phyloP scores from a whole-genome alignment of 179 eudicot species.

The Spergularia azorica region DNA sequence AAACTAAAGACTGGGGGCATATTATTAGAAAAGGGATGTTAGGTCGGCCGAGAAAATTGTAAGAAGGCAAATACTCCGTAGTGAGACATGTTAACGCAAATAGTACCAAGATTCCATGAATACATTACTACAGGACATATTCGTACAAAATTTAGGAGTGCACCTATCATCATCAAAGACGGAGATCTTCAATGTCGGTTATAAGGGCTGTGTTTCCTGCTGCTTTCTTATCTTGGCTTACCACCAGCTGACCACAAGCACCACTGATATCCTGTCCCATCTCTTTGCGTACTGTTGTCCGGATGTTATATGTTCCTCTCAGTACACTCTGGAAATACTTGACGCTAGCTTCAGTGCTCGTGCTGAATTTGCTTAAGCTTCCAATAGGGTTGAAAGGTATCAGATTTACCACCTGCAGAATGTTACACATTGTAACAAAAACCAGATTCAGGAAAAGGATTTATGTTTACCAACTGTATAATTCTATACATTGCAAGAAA shows the following conservation, averaged over 20 bases:
- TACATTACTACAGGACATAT: too few relatives aligned
- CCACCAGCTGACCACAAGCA: conserved; percentile 95
- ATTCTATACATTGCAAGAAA: too few relatives aligned
- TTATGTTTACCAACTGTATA: background rate
- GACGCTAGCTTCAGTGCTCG: conserved; percentile 67
- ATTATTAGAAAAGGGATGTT: background rate
- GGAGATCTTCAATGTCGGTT: conserved; percentile 91
- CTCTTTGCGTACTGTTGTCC: conserved; percentile 91
- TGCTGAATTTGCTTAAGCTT: conserved; percentile 55
- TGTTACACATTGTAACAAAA: background rate
- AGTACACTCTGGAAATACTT: conserved; percentile 65
- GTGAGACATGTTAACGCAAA: background rate
- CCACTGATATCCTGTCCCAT: conserved; percentile 99
- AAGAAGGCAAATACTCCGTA: background rate
- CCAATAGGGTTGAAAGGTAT: conserved; percentile 97
- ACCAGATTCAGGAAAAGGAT: background rate
- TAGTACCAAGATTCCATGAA: background rate
- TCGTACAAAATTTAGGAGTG: background rate
- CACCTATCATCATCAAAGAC: conserved; percentile 30
- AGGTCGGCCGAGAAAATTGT: background rate
- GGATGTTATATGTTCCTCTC: conserved; percentile 62
- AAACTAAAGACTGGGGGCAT: too few relatives aligned
- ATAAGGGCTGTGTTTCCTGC: conserved; percentile 33
- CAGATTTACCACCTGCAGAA: conserved; percentile 71
- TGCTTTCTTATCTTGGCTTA: conserved; percentile 48